phyloP scores from a whole-genome alignment of 1,139 yeast species.

The Debaryomyces fabryi region DNA sequence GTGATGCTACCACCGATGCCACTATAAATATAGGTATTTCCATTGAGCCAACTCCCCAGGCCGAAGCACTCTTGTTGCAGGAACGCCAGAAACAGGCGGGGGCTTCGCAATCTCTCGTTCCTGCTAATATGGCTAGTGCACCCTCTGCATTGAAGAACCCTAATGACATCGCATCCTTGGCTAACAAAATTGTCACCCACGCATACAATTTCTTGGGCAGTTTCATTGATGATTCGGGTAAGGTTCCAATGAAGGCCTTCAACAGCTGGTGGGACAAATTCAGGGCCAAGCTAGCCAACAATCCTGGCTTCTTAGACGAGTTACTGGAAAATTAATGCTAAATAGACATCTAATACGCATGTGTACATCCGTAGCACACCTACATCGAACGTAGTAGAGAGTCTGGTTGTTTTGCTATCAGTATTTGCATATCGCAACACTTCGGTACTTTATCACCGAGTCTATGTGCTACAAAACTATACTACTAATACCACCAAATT shows the following conservation, averaged over 20 bases:
- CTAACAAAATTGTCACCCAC: slow-evolving; percentile 85
- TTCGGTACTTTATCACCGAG: neutral
- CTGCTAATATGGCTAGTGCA: slow-evolving; percentile 15
- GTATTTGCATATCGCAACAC: neutral
- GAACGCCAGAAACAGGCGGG: slow-evolving; percentile 30
- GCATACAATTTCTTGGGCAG: slow-evolving; percentile 91
- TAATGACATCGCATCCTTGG: slow-evolving; percentile 53
- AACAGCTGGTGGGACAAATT: slow-evolving; percentile 98
- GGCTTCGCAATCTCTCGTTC: slow-evolving; percentile 24
- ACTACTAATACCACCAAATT: neutral
- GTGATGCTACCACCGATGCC: slow-evolving; percentile 43
- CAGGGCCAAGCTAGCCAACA: slow-evolving; percentile 68
- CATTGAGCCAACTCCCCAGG: slow-evolving; percentile 71
- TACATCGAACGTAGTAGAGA: neutral
- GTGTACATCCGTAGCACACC: neutral
- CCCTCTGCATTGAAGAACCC: slow-evolving; percentile 21
- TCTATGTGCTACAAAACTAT: neutral
- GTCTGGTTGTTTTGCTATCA: neutral
- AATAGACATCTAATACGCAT: neutral
- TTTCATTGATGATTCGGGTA: slow-evolving; percentile 74
- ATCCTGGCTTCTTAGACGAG: slow-evolving; percentile 76
- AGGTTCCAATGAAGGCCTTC: slow-evolving; percentile 84
- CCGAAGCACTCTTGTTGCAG: slow-evolving; percentile 51
- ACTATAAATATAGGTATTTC: slow-evolving; percentile 79
- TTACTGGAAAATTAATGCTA: slow-evolving; percentile 13